A percentile compares a stretch with the other conserved stretches of the same genome.
Conservation (phyloP, 169 alveolate genomes). For the Cryptosporidium ubiquitum region DNA sequence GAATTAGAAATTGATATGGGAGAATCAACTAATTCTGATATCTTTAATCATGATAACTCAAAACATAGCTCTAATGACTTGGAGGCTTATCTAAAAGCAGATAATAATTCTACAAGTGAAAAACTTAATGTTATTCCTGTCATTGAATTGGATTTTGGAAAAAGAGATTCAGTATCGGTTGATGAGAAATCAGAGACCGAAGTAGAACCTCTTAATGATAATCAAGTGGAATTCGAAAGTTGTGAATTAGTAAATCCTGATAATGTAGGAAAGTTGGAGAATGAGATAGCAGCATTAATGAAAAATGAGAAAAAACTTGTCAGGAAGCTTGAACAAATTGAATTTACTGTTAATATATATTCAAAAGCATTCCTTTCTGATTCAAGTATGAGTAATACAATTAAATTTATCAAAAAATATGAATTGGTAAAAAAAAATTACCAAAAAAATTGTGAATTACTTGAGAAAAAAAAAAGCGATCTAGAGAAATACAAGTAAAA, state of each 20-base stretch:
- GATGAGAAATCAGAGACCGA: background rate
- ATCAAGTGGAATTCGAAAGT: background rate
- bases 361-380: slow-evolving; percentile 12
- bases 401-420: background rate
- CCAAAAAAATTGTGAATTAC: background rate
- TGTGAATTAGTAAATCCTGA: background rate
- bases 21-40: background rate
- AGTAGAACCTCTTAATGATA: background rate
- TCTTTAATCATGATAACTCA: background rate
- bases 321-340: background rate
- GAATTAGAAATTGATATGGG: background rate
- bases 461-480: background rate
- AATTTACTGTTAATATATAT: background rate
- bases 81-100: background rate
- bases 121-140: background rate
- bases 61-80: background rate
- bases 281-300: background rate
- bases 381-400: background rate
- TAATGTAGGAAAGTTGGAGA: background rate
- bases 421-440: background rate
- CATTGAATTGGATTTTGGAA: background rate
- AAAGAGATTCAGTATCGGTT: no score
- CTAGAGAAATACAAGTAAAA: background rate
- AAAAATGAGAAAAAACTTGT: background rate
- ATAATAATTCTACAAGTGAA: background rate